Evolutionary conservation across 768 basidiomycete genomes (phyloP).

Genomic region (Xanthoconium purpureum): DNA sequence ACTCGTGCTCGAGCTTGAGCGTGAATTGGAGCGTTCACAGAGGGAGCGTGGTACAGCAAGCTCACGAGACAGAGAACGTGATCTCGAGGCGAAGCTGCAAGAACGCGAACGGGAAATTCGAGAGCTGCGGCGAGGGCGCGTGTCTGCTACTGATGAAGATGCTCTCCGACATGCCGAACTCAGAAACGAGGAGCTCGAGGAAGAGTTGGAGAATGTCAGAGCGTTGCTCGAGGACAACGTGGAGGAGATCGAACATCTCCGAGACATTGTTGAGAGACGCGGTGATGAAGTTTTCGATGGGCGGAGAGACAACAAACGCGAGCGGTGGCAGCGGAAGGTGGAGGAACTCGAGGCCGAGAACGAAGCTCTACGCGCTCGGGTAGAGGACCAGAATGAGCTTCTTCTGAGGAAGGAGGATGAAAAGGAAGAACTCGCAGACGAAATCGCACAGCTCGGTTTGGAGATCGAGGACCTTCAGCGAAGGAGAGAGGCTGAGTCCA

Average conservation of each 20-base stretch:
- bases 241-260: slow-evolving; percentile 75
- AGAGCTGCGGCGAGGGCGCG: slow-evolving; percentile 56
- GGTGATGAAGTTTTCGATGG: slow-evolving; percentile 43
- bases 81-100: slow-evolving; percentile 73
- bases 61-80: slow-evolving; percentile 56
- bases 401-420: slow-evolving; percentile 63
- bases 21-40: slow-evolving; percentile 70
- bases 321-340: slow-evolving; percentile 46
- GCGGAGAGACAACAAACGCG: slow-evolving; percentile 38
- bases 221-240: slow-evolving; percentile 76
- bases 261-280: slow-evolving; percentile 61
- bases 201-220: slow-evolving; percentile 67
- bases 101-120: slow-evolving; percentile 68
- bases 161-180: slow-evolving; percentile 54
- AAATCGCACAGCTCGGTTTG: slow-evolving; percentile 58
- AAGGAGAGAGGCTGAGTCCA: slow-evolving; percentile 56
- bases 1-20: slow-evolving; percentile 78
- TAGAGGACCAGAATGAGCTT: slow-evolving; percentile 59
- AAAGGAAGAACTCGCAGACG: slow-evolving; percentile 65
- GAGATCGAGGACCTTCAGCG: slow-evolving; percentile 66
- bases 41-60: slow-evolving; percentile 42
- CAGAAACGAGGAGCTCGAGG: slow-evolving; percentile 67
- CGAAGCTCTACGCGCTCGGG: slow-evolving; percentile 52
- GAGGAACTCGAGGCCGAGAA: slow-evolving; percentile 63
- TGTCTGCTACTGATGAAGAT: slow-evolving; percentile 44